Conservation (phyloP, 805 yeast genomes). For the Kregervanrija delftensis region DNA sequence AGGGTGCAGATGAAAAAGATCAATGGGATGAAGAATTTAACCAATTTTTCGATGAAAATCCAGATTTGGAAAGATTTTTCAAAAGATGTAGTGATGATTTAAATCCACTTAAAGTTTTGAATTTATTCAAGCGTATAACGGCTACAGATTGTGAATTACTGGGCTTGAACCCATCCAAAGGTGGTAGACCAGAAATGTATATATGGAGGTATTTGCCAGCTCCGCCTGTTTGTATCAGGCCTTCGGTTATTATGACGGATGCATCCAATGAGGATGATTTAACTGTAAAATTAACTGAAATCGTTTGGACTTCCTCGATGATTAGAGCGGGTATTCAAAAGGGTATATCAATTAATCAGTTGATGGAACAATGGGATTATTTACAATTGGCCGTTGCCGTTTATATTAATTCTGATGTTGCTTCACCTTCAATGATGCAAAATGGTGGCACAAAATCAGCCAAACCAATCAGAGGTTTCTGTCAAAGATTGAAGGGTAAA, state of each 20-base stretch:
- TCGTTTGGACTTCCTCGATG: constrained; percentile 93
- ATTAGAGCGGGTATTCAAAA: constrained; percentile 92
- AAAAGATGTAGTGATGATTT: constrained; percentile 88
- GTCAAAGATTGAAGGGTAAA: constrained; percentile 96
- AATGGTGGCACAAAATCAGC: constrained; percentile 46
- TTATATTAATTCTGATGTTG: constrained; percentile 95
- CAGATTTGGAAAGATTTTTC: constrained; percentile 82
- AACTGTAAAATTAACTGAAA: constrained; percentile 91
- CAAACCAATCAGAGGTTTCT: constrained; percentile 87
- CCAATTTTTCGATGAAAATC: constrained; percentile 64
- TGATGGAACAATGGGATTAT: constrained; percentile 99
- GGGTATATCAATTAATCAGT: constrained; percentile 84
- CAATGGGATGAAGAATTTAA: constrained; percentile 86
- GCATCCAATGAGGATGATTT: constrained; percentile 93
- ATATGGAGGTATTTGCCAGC: constrained; percentile 97
- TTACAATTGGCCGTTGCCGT: constrained; percentile 92
- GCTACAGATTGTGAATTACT: constrained; percentile 88
- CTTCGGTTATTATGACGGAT: constrained; percentile 91
- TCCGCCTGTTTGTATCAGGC: constrained; percentile 98
- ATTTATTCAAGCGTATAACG: constrained; percentile 75
- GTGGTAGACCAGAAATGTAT: constrained; percentile 94
- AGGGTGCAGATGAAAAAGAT: constrained; percentile 73
- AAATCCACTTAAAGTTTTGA: constrained; percentile 84
- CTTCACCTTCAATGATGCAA: constrained; percentile 72
- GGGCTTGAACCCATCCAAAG: constrained; percentile 81